Conservation (phyloP, 192 early-diverging fungal species). For the Dissophora globulifera region DNA sequence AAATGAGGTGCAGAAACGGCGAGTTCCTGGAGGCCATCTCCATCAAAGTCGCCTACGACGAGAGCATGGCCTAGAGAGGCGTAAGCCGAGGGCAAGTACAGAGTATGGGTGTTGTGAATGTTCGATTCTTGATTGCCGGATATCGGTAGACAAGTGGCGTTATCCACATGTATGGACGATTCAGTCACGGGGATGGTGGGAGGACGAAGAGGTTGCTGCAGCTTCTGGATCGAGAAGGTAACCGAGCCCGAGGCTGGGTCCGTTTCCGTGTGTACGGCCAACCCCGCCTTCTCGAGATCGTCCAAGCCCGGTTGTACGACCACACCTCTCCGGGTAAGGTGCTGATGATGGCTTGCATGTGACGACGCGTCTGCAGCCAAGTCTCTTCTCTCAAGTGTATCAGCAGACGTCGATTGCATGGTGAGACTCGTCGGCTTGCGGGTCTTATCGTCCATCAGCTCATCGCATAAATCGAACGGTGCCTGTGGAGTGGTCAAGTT, state of each 20-base stretch:
- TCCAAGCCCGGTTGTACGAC: conserved; percentile 2
- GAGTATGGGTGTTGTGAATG: conserved; percentile 15
- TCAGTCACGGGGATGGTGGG: not conserved
- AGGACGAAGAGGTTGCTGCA: not conserved
- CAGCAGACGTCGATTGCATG: too few species aligned
- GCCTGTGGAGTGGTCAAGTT: not conserved
- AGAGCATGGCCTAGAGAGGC: conserved; percentile 70
- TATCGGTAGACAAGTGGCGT: too few species aligned
- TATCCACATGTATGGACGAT: not conserved
- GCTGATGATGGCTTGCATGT: not conserved
- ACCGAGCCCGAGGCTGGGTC: not conserved
- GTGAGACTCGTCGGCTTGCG: not conserved
- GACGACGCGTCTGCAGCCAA: not conserved
- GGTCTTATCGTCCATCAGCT: conserved; percentile 12
- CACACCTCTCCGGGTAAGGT: not conserved
- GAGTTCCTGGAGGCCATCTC: conserved; percentile 62
- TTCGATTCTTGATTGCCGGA: too few species aligned
- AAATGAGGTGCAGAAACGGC: conserved; percentile 73
- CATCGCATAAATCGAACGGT: conserved; percentile 11
- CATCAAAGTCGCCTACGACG: conserved; percentile 75
- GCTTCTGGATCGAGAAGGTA: conserved; percentile 5
- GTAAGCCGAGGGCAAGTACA: conserved; percentile 56
- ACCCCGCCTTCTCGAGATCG: conserved; percentile 6
- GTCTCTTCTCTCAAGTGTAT: not conserved
- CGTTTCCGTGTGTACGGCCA: conserved; percentile 5